A percentile compares a stretch with the other conserved stretches of the same genome.
phyloP scores from a whole-genome alignment of 23 red algal genomes.

The Chondrus crispus region DNA sequence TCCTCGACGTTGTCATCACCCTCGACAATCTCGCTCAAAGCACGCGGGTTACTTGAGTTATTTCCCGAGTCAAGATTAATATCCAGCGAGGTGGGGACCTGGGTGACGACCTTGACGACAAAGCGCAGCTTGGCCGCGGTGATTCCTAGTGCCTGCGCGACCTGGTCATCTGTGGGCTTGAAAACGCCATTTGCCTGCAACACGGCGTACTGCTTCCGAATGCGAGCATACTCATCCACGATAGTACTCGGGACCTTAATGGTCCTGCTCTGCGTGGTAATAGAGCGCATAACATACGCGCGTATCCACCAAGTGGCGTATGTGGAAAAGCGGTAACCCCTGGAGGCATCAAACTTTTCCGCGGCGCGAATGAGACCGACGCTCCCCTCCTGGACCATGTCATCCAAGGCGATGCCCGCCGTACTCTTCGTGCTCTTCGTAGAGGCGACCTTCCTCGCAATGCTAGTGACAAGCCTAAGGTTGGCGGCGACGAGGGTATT shows the following conservation, averaged over 20 bases:
- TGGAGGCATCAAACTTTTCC: conserved; percentile 79
- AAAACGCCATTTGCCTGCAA: conserved; percentile 6
- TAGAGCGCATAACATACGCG: conserved; percentile 57
- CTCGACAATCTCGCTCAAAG: conserved; percentile 48
- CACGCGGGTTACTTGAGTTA: background rate
- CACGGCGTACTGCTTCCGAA: conserved; percentile 39
- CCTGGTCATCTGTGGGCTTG: conserved; percentile 48
- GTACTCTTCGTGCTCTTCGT: background rate
- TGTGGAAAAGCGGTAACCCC: conserved; percentile 86
- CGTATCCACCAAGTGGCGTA: conserved; percentile 97
- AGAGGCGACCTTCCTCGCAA: conserved; percentile 51
- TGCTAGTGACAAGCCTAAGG: conserved; percentile 70
- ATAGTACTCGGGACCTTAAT: conserved; percentile 73
- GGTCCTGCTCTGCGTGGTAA: conserved; percentile 56
- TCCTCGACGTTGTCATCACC: conserved; percentile 78
- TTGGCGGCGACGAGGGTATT: conserved; percentile 81
- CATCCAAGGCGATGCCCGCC: conserved; percentile 48
- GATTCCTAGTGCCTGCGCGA: conserved; percentile 63
- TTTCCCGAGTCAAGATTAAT: background rate
- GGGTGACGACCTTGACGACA: conserved; percentile 56
- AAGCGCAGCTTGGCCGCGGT: conserved; percentile 73
- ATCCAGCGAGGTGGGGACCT: conserved; percentile 42
- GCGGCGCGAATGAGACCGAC: conserved; percentile 93
- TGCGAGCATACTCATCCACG: conserved; percentile 54
- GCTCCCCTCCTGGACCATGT: conserved; percentile 95